phyloP scores from a whole-genome alignment of 1,284 basidiomycete genomes.

The Chalciporus sp. region DNA sequence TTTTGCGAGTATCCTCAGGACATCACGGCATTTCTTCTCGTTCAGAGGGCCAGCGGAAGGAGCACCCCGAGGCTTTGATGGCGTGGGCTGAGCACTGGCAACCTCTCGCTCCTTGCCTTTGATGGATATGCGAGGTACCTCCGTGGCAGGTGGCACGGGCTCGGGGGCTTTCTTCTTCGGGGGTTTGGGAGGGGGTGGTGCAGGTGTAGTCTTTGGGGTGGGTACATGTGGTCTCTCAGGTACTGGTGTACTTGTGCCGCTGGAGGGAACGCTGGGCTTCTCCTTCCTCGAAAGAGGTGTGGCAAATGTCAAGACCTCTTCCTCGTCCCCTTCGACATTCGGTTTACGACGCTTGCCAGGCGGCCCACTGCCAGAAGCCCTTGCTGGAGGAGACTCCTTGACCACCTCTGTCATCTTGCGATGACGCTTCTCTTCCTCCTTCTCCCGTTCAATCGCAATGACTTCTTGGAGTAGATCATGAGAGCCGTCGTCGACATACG shows the following conservation, averaged over 20 bases:
- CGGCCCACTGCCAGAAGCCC: conserved; percentile 39
- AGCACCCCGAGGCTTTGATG: conserved; percentile 48
- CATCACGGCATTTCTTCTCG: conserved; percentile 78
- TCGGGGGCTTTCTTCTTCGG: conserved; percentile 49
- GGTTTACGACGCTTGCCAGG: conserved; percentile 60
- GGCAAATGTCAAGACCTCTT: conserved; percentile 61
- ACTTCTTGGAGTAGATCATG: conserved; percentile 80
- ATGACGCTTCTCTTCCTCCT: conserved; percentile 49
- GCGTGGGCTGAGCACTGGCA: conserved; percentile 31
- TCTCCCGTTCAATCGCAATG: conserved; percentile 74
- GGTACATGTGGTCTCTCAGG: conserved; percentile 29
- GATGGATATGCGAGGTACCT: conserved; percentile 41
- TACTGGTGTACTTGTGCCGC: conserved; percentile 25
- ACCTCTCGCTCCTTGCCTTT: conserved; percentile 73
- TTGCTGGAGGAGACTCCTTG: conserved; percentile 32
- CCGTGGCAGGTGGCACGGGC: conserved; percentile 33
- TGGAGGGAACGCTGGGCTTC: conserved; percentile 35
- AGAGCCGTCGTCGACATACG: conserved; percentile 73
- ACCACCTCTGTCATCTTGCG: conserved; percentile 36
- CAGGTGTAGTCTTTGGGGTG: conserved; percentile 31
- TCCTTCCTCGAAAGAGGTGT: conserved; percentile 65
- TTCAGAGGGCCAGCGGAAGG: conserved; percentile 57
- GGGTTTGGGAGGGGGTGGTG: conserved; percentile 32
- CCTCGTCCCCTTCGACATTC: conserved; percentile 47
- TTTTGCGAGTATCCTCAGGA: conserved; percentile 69